Percentiles rank a stretch among this genome's conserved stretches.
Evolutionary conservation across 2,329 filamentous ascomycete genomes (phyloP).

Genomic region (Aspergillus brasiliensis): DNA sequence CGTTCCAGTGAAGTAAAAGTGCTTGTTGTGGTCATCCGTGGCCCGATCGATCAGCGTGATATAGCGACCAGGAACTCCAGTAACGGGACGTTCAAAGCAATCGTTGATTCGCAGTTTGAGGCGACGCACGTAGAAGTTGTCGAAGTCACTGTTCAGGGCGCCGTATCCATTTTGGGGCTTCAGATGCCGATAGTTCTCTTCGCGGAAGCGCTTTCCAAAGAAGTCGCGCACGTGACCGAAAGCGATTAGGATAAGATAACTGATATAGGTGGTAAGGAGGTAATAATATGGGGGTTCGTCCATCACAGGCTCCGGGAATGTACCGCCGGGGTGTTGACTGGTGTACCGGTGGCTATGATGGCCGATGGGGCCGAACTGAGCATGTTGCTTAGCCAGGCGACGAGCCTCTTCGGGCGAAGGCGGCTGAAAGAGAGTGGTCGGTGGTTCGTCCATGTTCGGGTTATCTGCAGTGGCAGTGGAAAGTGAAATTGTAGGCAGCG

Average conservation of each 20-base stretch:
- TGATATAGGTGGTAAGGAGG: slow-evolving; percentile 96
- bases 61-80: slow-evolving; percentile 89
- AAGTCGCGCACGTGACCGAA: slow-evolving; percentile 96
- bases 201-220: slow-evolving; percentile 92
- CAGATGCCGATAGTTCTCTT: slow-evolving; percentile 82
- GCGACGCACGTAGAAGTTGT: slow-evolving; percentile 94
- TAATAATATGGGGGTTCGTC: slow-evolving; percentile 97
- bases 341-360: slow-evolving; percentile 82
- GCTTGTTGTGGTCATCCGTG: slow-evolving; percentile 87
- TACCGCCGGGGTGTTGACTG: slow-evolving; percentile 80
- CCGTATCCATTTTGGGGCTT: slow-evolving; percentile 86
- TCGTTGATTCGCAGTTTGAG: slow-evolving; percentile 95
- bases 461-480: slow-evolving; percentile 81
- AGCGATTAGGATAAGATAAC: slow-evolving; percentile 92
- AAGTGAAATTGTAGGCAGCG: slow-evolving; percentile 86
- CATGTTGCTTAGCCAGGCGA: slow-evolving; percentile 74
- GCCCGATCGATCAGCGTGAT: slow-evolving; percentile 91
- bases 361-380: slow-evolving; percentile 86
- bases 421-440: slow-evolving; percentile 83
- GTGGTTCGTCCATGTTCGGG: slow-evolving; percentile 70
- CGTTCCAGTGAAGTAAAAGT: slow-evolving; percentile 86
- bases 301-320: slow-evolving; percentile 80
- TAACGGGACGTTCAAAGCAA: slow-evolving; percentile 89
- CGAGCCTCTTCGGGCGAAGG: slow-evolving; percentile 81
- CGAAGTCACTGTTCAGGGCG: slow-evolving; percentile 95